A percentile compares a stretch with the other conserved stretches of the same genome.
Conservation (phyloP, 2,329 filamentous ascomycete species). For the Leptographium radiaticola region DNA sequence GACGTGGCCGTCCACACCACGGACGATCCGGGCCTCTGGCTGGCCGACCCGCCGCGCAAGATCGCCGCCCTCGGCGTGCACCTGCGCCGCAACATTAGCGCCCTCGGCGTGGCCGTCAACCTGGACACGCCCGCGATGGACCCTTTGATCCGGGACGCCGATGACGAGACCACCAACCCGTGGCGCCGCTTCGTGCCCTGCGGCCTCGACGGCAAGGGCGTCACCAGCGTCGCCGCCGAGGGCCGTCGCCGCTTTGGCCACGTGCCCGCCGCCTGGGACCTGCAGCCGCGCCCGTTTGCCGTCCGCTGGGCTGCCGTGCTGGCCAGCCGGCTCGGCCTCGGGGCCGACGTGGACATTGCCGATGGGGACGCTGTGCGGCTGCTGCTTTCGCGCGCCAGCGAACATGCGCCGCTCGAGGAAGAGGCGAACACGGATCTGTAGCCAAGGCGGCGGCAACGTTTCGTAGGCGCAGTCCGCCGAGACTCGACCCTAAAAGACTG, state of each 20-base stretch:
- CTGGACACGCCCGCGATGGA: constrained; percentile 42
- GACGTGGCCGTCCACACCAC: constrained; percentile 50
- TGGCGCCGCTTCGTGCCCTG: constrained; percentile 75
- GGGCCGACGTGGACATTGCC: constrained; percentile 5
- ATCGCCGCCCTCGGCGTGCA: constrained; percentile 91
- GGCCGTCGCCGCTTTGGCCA: constrained; percentile 10
- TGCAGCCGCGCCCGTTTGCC: constrained; percentile 7
- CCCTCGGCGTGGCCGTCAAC: constrained; percentile 75
- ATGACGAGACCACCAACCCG: constrained; percentile 29
- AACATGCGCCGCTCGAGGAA: background rate
- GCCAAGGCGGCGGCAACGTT: too few species aligned
- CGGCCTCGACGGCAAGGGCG: constrained; percentile 65
- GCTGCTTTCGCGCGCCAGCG: constrained; percentile 4
- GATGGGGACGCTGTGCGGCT: background rate
- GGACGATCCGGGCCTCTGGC: constrained; percentile 79
- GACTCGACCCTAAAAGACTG: too few species aligned
- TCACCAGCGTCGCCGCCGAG: constrained; percentile 58
- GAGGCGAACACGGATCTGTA: too few species aligned
- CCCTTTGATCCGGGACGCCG: constrained; percentile 1
- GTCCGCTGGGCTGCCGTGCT: constrained; percentile 8
- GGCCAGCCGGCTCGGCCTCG: constrained; percentile 6
- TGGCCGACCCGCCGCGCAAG: constrained; percentile 43
- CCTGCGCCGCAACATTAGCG: constrained; percentile 68
- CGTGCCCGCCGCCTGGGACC: constrained; percentile 7
- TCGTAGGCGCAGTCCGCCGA: too few species aligned